Evolutionary conservation across 2,329 filamentous ascomycete genomes (phyloP).

Genomic region (Torrubiella hemipterigena): DNA sequence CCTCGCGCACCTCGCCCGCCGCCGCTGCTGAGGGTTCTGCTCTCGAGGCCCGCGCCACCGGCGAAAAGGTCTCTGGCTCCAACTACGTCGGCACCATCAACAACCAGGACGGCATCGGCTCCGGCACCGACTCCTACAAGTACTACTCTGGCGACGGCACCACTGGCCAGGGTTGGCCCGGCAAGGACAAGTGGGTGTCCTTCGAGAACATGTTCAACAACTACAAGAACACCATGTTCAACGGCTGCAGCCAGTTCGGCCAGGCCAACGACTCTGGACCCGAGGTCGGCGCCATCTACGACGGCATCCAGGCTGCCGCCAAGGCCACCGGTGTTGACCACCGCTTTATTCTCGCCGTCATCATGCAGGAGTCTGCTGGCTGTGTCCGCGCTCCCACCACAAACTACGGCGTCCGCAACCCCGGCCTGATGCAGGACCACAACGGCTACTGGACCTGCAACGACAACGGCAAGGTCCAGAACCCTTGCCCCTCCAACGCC

Average conservation of each 20-base stretch:
- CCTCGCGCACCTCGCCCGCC: background rate
- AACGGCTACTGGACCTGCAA: constrained; percentile 23
- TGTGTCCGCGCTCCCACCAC: constrained; percentile 28
- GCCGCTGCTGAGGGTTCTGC: background rate
- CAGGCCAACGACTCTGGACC: constrained; percentile 10
- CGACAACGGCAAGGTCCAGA: constrained; percentile 9
- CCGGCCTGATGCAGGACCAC: constrained; percentile 27
- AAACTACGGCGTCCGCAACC: constrained; percentile 26
- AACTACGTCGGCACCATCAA: constrained; percentile 4
- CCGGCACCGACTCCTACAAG: constrained; percentile 14
- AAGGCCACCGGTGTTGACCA: constrained; percentile 17
- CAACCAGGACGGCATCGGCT: constrained; percentile 7
- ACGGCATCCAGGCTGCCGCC: constrained; percentile 19
- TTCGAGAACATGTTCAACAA: constrained; percentile 15
- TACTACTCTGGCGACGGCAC: constrained; percentile 16
- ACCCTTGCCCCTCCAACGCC: constrained; percentile 12
- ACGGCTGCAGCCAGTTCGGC: constrained; percentile 6
- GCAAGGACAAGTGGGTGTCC: constrained; percentile 14
- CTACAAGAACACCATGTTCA: constrained; percentile 11
- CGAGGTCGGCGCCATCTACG: constrained; percentile 14
- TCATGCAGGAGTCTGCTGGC: constrained; percentile 31
- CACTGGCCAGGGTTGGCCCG: constrained; percentile 16
- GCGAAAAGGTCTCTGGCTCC: background rate
- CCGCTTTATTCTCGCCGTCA: constrained; percentile 28
- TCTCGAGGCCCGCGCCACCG: constrained; percentile 1